Base-by-base conservation (phyloP, 352 stramenopile species). In the Pythium brassicae region DNA sequence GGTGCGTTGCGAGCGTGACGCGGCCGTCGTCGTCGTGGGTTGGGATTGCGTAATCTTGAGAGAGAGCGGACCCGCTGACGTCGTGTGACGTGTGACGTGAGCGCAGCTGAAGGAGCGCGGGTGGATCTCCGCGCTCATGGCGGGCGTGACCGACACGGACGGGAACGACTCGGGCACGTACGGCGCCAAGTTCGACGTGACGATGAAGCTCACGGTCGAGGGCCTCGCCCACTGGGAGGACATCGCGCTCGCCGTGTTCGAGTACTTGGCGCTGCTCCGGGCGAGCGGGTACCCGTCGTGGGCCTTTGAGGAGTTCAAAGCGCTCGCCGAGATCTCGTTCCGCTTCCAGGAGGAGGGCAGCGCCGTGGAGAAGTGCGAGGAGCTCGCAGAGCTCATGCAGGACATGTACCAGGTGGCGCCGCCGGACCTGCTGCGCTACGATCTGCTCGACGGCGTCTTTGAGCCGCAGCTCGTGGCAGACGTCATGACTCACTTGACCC, bases 311-410 rank as follows among this genome's bases (percentile, higher is more conserved):
- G 82, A 92, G 42, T 62, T 87, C 8, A 76, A 78, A 51, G 75
- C 78, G 20, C 63, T 92, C 4, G 65, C 77, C 8, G 71, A 84
- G 32, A 87, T 92, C 55, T 86, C 76, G 11, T 92, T 89, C 39
- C 76, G 74, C 29, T 92, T 92, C 42, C 74, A 89, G 50, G 77
- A 92, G 69, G 80, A 92, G 42, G 66, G 71, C 27, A 83, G 77
- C 34, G 77, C 75, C 9, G 78, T 89, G 5, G 78, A 88, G 55
- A 67, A 71, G 27, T 88, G 77, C 43, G 79, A 89, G 60, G 78
- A 89, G 53, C 54, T 92, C 40, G 77, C 71, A n/a, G 68, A 78
- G 59, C 69, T 87, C 45, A 92, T 92, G 82, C 79, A 89, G 69
- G 68, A 63, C 4, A 87, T 91, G 40, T 89, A 78, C 54, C 65